Evolutionary conservation across 306 rosid genomes (phyloP).

Genomic region (Herpetospermum pedunculosum): DNA sequence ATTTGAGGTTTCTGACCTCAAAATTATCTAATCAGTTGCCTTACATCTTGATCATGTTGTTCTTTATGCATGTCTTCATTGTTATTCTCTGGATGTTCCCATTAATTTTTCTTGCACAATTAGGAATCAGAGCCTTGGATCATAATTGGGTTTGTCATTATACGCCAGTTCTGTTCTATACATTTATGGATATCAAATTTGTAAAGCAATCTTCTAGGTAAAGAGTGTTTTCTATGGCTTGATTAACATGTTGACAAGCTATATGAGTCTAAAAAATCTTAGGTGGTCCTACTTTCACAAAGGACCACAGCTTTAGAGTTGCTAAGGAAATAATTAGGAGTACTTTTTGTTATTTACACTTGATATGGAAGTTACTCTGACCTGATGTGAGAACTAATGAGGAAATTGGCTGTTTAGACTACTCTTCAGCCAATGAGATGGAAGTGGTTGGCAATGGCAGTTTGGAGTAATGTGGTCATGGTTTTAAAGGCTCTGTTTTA

Average conservation of each 20-base stretch:
- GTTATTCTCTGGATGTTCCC: background rate
- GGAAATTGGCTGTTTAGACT: conserved; percentile 1
- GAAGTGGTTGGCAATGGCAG: background rate
- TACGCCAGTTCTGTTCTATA: background rate
- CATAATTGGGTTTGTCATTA: background rate
- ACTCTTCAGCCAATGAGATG: background rate
- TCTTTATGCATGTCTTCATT: background rate
- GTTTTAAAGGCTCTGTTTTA: background rate
- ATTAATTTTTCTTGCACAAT: background rate
- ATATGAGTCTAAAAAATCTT: background rate
- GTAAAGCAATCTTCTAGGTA: background rate
- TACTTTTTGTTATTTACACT: background rate
- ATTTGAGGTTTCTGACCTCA: conserved; percentile 3
- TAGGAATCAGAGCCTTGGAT: background rate
- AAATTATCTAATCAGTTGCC: background rate
- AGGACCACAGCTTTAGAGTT: background rate
- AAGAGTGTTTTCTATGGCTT: background rate
- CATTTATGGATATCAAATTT: background rate
- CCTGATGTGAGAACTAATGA: background rate
- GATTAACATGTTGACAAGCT: background rate
- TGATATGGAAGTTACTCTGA: background rate
- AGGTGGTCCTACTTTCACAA: background rate
- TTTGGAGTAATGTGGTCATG: background rate
- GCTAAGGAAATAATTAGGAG: background rate
- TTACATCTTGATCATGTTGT: background rate